Evolutionary conservation across 441 rosid species (phyloP).

Genomic region (Pelargonium fulgidum): DNA sequence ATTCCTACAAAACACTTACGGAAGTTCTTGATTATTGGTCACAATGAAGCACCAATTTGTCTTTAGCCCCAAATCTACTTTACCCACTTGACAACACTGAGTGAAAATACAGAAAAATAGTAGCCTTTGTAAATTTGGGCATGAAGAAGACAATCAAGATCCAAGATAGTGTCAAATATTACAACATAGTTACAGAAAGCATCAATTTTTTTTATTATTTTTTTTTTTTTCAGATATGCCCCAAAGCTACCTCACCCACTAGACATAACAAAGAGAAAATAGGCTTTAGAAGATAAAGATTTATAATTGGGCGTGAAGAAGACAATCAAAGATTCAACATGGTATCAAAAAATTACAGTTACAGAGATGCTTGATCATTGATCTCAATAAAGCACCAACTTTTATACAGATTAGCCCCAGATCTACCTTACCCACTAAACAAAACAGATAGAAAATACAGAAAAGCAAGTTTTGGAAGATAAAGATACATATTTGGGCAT

Average conservation of each 20-base stretch:
- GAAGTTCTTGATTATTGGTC: not conserved
- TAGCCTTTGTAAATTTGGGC: not conserved
- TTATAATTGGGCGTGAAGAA: too few species aligned
- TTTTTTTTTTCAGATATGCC: too few species aligned
- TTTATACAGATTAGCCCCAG: not conserved
- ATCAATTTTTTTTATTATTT: too few species aligned
- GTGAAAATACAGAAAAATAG: not conserved
- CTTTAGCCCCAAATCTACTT: not conserved
- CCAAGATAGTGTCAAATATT: too few species aligned
- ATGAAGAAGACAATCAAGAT: too few species aligned
- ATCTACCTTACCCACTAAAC: not conserved
- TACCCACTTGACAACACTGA: not conserved
- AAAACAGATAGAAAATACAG: not conserved
- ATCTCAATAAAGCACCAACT: not conserved
- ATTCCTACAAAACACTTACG: too few species aligned
- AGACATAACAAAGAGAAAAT: too few species aligned
- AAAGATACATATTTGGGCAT: too few species aligned
- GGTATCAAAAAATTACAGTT: too few species aligned
- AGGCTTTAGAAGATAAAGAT: too few species aligned
- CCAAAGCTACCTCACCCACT: too few species aligned
- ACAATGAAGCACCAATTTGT: not conserved
- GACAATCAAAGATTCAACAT: not conserved
- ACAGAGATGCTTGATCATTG: not conserved
- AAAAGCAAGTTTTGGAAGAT: not conserved
- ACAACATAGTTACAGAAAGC: too few species aligned